phyloP scores from a whole-genome alignment of 1,284 basidiomycete species.

The Cystobasidiaceae sp. region DNA sequence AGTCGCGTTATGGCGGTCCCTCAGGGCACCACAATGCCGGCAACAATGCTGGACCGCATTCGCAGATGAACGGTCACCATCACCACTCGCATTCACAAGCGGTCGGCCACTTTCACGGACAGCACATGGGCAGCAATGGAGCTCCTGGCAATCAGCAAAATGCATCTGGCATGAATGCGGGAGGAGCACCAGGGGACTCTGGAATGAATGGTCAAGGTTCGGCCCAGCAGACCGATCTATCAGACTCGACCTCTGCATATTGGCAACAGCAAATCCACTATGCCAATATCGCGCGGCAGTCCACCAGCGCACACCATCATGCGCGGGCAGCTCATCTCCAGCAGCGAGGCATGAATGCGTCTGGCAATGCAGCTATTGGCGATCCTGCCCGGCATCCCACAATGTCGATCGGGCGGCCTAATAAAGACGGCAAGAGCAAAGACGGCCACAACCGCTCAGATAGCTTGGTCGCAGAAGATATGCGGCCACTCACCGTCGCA shows the following conservation, averaged over 20 bases:
- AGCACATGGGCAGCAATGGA: constrained; percentile 16
- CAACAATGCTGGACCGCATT: too few relatives aligned
- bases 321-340: constrained; percentile 56
- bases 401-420: constrained; percentile 35
- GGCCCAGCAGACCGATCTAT: constrained; percentile 16
- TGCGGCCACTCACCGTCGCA: constrained; percentile 8
- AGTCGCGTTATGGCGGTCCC: constrained; percentile 10
- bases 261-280: constrained; percentile 45
- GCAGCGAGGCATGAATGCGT: constrained; percentile 52
- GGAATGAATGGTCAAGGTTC: constrained; percentile 28
- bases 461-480: constrained; percentile 2
- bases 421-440: constrained; percentile 26
- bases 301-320: constrained; percentile 54
- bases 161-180: constrained; percentile 19
- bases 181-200: neutral
- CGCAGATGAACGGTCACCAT: constrained; percentile 15
- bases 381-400: constrained; percentile 45
- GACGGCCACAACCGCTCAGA: constrained; percentile 1
- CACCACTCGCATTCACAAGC: constrained; percentile 26
- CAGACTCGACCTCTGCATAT: constrained; percentile 37
- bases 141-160: constrained; percentile 3
- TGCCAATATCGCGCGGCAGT: constrained; percentile 49
- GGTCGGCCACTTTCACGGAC: constrained; percentile 2
- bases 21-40: neutral
- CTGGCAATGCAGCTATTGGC: constrained; percentile 50